Conservation (phyloP, 345 rosid species). For the Gossypium ekmanianum region DNA sequence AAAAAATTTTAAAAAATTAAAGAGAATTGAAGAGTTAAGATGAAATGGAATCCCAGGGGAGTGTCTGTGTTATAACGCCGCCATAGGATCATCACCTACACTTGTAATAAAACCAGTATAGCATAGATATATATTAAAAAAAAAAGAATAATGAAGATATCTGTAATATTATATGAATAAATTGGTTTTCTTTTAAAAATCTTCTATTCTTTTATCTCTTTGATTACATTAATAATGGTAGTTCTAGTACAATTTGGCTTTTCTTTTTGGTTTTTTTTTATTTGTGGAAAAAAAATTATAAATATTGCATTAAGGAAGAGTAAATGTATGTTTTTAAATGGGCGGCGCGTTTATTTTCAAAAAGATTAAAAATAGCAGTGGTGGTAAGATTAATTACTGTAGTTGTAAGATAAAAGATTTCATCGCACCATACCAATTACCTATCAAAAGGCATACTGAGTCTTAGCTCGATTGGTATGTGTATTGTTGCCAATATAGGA, state of each 20-base stretch:
- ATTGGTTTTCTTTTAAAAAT: background rate
- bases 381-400: rapidly evolving
- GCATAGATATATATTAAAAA: too few species aligned
- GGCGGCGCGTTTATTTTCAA: too few species aligned
- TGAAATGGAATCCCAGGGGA: background rate
- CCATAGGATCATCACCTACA: slow-evolving; percentile 6
- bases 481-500: rapidly evolving
- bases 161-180: background rate
- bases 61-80: background rate
- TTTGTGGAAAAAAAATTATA: background rate
- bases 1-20: background rate
- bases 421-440: too few species aligned
- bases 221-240: background rate
- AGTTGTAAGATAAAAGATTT: too few species aligned
- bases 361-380: too few species aligned
- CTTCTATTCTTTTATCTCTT: background rate
- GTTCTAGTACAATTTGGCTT: background rate
- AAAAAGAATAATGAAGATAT: too few species aligned
- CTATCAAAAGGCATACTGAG: too few species aligned
- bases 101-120: too few species aligned
- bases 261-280: background rate
- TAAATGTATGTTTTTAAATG: too few species aligned
- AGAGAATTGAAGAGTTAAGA: slow-evolving; percentile 2
- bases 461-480: too few species aligned
- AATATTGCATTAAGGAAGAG: too few species aligned